A percentile compares a stretch with the other conserved stretches of the same genome.
Evolutionary conservation across 2,329 filamentous ascomycete species (phyloP).

Genomic region (Karstenula rhodostoma): DNA sequence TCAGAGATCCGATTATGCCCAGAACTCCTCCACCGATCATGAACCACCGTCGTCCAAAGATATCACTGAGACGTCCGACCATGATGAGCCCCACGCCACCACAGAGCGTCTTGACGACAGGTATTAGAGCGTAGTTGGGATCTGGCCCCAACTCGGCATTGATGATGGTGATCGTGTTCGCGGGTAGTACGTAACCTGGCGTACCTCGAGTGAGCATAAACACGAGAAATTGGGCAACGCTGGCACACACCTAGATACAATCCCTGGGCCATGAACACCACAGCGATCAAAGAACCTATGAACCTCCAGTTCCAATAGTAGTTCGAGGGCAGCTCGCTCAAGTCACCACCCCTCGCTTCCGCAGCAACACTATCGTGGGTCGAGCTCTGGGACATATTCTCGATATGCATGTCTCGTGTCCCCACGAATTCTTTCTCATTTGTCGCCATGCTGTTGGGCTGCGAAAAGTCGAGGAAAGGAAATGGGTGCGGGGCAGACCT

Average conservation of each 20-base stretch:
- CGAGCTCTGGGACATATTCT: constrained; percentile 12
- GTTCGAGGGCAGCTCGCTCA: constrained; percentile 23
- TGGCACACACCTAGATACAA: constrained; percentile 23
- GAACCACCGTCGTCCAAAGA: constrained; percentile 25
- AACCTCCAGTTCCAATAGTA: constrained; percentile 29
- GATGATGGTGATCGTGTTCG: constrained; percentile 24
- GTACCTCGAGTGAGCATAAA: not conserved
- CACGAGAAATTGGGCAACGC: not conserved
- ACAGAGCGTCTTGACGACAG: constrained; percentile 24
- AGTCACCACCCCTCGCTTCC: constrained; percentile 21
- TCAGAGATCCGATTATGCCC: constrained; percentile 23
- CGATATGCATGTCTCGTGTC: constrained; percentile 14
- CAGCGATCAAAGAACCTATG: constrained; percentile 24
- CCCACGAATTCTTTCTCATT: constrained; percentile 15
- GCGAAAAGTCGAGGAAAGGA: not conserved
- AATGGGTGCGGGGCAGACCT: not conserved
- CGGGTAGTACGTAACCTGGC: constrained; percentile 22
- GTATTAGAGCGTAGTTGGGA: constrained; percentile 27
- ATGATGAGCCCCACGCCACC: constrained; percentile 19
- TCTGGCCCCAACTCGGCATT: constrained; percentile 26
- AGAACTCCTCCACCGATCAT: constrained; percentile 22
- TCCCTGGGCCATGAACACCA: constrained; percentile 27
- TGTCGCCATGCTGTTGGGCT: constrained; percentile 3
- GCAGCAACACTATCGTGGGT: constrained; percentile 10
- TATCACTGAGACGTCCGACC: constrained; percentile 22